Conservation (phyloP, 208 protist species). For the Acanthamoeba lenticulata region DNA sequence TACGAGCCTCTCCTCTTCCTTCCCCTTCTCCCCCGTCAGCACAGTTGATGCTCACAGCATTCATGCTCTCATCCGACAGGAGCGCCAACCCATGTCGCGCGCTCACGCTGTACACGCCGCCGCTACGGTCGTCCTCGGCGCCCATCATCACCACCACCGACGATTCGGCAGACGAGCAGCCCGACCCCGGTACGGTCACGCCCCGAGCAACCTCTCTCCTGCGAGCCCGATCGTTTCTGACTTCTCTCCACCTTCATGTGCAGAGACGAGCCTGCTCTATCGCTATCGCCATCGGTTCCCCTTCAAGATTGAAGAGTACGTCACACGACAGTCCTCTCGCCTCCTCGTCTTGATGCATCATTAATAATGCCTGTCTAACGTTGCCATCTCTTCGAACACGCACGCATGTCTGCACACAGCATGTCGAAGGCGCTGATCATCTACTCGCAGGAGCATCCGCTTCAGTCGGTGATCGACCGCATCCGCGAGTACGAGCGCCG, state of each 20-base stretch:
- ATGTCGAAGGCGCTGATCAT: conserved; percentile 33
- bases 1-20: too few relatives aligned
- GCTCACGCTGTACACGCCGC: background rate
- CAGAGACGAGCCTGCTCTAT: background rate
- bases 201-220: background rate
- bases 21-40: background rate
- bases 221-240: background rate
- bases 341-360: background rate
- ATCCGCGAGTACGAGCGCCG: background rate
- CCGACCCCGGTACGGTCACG: background rate
- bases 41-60: background rate
- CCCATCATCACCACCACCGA: conserved; percentile 24
- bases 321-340: background rate
- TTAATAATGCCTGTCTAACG: too few relatives aligned
- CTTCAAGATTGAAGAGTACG: conserved; percentile 36
- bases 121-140: background rate
- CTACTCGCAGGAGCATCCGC: conserved; percentile 34
- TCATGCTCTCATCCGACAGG: background rate
- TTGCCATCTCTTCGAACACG: too few relatives aligned
- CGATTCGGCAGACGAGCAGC: background rate
- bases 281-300: background rate
- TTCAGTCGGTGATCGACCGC: background rate
- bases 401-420: background rate
- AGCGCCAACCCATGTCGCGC: conserved; percentile 23
- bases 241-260: background rate